Evolutionary conservation across 768 basidiomycete genomes (phyloP).

Genomic region (Pulveroboletus sp.): DNA sequence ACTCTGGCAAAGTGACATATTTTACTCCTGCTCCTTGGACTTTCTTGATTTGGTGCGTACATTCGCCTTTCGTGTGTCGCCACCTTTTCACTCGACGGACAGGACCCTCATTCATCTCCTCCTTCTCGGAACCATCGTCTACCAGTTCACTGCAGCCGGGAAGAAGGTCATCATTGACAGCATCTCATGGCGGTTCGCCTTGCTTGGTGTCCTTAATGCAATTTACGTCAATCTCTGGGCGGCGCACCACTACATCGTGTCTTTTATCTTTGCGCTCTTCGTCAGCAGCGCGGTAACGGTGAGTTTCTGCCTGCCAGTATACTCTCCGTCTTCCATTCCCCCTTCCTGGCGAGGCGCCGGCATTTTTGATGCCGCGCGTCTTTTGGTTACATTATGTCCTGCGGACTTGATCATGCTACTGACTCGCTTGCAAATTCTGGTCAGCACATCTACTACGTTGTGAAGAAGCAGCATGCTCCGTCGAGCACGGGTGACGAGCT

Average conservation of each 20-base stretch:
- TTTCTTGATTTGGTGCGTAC: slow-evolving; percentile 77
- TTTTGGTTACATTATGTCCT: slow-evolving; percentile 1
- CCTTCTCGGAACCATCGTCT: slow-evolving; percentile 85
- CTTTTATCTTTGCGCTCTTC: slow-evolving; percentile 84
- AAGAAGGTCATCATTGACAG: slow-evolving; percentile 80
- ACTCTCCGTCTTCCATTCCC: slow-evolving; percentile 11
- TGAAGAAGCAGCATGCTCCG: slow-evolving; percentile 79
- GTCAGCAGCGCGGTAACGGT: slow-evolving; percentile 69
- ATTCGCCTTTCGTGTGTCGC: background rate
- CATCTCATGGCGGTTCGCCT: slow-evolving; percentile 86
- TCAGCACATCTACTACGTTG: slow-evolving; percentile 88
- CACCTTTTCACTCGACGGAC: slow-evolving; percentile 13
- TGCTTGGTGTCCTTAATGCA: slow-evolving; percentile 82
- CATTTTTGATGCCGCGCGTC: slow-evolving; percentile 1
- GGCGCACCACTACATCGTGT: slow-evolving; percentile 66
- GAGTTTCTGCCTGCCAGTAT: slow-evolving; percentile 9
- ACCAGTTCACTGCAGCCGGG: slow-evolving; percentile 78
- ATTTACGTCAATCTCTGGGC: slow-evolving; percentile 89
- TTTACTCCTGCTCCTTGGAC: slow-evolving; percentile 93
- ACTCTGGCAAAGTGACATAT: slow-evolving; percentile 78
- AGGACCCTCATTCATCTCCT: slow-evolving; percentile 89
- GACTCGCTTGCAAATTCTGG: slow-evolving; percentile 6
- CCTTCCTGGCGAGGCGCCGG: slow-evolving; percentile 6
- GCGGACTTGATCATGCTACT: slow-evolving; percentile 12
- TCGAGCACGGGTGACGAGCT: slow-evolving; percentile 70